Evolutionary conservation across 805 yeast genomes (phyloP), one percentile per base, ranked within the genome.

Genomic region (Brettanomyces sp.): DNA sequence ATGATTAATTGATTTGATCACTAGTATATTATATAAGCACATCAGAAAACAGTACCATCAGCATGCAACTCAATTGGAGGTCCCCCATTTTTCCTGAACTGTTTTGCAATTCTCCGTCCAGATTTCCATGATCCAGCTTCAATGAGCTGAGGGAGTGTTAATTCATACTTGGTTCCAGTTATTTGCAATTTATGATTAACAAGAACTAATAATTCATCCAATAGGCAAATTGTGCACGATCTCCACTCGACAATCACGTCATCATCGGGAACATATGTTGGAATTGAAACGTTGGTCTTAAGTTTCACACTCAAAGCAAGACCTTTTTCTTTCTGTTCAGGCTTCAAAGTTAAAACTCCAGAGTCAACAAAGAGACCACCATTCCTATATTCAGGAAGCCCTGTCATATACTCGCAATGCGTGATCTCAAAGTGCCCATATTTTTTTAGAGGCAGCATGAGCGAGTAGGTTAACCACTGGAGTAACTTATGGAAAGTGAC

Each of bases 51-150:
- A 1, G 86, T 80, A 5, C 86, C 86, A 55, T 80, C 85, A 49
- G 82, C 77, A 47, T 65, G 57, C 22, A 80, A 62, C 49, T 77
- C 79, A 45, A 80, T 80, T 18, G 86, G 86, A 5, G 85, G 85
- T 3, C 83, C 84, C 4, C 69, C 72, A 13, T 55, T 53, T 6
- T 75, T 71, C 52, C 86, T 68, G 48, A 67, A 52, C 46, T 63
- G 55, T 8, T 73, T 73, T 2, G 86, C 85, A 45, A 78, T 74
- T 44, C 73, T 73, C 48, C 86, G 65, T 1, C 86, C 86, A 2
- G 81, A 74, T 50, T 73, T 75, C 86, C 86, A 80, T 30, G 79
- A 72, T 0, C 86, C 86, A 3, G 85, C 85, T 52, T 80, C 86
- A 41, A 80, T 74, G 46, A 80, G 56, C 56, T 80, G 85, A 1